A percentile compares a stretch with the other conserved stretches of the same genome.
Conservation (phyloP, 768 basidiomycete genomes). For the Cystobasidium onofrii region DNA sequence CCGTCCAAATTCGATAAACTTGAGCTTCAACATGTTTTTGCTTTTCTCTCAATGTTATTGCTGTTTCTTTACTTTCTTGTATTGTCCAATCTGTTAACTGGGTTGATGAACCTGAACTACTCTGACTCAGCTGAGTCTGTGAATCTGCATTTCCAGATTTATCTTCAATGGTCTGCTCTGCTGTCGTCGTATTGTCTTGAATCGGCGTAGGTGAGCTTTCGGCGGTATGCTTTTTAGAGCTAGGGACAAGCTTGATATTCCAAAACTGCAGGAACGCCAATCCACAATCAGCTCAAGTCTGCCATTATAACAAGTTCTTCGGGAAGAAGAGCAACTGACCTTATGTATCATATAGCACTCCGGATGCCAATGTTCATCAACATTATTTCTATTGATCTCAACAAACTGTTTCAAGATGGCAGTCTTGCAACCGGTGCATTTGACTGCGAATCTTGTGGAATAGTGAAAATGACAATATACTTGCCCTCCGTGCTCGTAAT, state of each 20-base stretch:
- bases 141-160: not conserved
- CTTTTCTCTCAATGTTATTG: constrained; percentile 71
- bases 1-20: constrained; percentile 98
- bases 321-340: constrained; percentile 49
- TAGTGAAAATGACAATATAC: constrained; percentile 99
- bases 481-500: constrained; percentile 96
- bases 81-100: constrained; percentile 52
- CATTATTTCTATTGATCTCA: constrained; percentile 95
- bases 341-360: constrained; percentile 99
- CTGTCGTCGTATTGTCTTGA: not conserved
- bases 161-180: not conserved
- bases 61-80: constrained; percentile 72
- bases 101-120: constrained; percentile 32
- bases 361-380: constrained; percentile 99
- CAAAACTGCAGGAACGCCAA: constrained; percentile 61
- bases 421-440: constrained; percentile 93
- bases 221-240: not conserved
- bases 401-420: constrained; percentile 99
- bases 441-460: constrained; percentile 94
- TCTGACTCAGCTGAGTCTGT: constrained; percentile 5
- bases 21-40: constrained; percentile 92
- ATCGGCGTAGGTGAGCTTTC: not conserved
- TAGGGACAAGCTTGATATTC: constrained; percentile 70
- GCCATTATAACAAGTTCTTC: not conserved
- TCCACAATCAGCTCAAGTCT: not conserved